These are phyloP conservation scores for Amphirosellinia nigrospora DNA, from an alignment of 495 filamentous ascomycete species.

Conservation along the genomic window DNA sequence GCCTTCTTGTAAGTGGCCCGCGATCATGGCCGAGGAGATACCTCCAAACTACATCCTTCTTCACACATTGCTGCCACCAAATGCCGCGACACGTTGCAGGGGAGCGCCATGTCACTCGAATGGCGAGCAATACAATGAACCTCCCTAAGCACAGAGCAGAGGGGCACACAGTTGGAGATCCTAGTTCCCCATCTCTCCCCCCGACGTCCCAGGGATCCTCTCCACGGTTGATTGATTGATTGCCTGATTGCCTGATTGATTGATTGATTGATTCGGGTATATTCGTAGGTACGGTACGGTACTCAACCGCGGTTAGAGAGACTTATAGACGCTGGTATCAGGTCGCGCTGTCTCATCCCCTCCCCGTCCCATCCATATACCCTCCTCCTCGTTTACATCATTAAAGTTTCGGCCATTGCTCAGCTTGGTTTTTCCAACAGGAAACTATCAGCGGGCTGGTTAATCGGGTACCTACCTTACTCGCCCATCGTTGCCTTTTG, in stretches of 20 bases:
- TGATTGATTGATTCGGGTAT: conserved; percentile 21
- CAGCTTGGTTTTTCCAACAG: conserved; percentile 4
- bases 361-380: too few species aligned
- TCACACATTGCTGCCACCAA: neutral
- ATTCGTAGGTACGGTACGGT: neutral
- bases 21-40: conserved; percentile 22
- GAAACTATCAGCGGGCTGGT: conserved; percentile 8
- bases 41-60: conserved; percentile 22
- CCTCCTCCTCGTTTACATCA: neutral
- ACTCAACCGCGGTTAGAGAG: conserved; percentile 6
- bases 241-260: neutral
- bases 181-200: conserved; percentile 2
- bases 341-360: conserved; percentile 5
- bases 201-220: conserved; percentile 7
- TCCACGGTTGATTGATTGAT: conserved; percentile 11
- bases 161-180: conserved; percentile 10
- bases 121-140: conserved; percentile 8
- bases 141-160: conserved; percentile 9
- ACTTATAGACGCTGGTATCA: conserved; percentile 1
- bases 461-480: neutral
- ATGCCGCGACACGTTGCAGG: conserved; percentile 23
- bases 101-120: conserved; percentile 6
- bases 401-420: conserved; percentile 23
- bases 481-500: neutral
- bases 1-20: conserved; percentile 22